A percentile compares a stretch with the other conserved stretches of the same genome.
phyloP scores from a whole-genome alignment of 179 eudicot genomes.

The Pouteria campechiana region DNA sequence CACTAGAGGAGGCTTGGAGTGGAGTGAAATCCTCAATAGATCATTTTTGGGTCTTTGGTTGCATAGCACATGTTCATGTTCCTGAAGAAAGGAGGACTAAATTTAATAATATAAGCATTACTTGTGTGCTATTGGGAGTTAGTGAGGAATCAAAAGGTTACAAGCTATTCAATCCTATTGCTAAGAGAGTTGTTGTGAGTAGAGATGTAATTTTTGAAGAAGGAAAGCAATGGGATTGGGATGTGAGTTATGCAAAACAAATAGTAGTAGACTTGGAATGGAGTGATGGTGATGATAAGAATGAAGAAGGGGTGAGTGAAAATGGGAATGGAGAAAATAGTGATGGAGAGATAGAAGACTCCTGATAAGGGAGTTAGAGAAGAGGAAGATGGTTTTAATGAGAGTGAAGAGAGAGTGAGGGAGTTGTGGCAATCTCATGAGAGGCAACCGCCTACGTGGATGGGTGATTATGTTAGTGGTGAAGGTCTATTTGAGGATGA shows the following conservation, averaged over 20 bases:
- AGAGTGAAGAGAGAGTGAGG: not conserved
- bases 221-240: conserved; percentile 1
- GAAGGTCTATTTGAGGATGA: not conserved
- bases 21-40: too few species aligned
- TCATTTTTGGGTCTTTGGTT: too few species aligned
- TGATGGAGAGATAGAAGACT: conserved; percentile 1
- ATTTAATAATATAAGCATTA: not conserved
- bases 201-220: conserved; percentile 4
- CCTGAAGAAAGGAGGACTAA: not conserved
- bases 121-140: not conserved
- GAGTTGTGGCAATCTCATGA: not conserved
- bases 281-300: not conserved
- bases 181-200: not conserved
- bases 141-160: conserved; percentile 1
- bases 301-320: not conserved
- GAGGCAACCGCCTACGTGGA: conserved; percentile 1
- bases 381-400: not conserved
- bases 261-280: not conserved
- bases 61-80: too few species aligned
- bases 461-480: not conserved
- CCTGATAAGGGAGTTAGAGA: not conserved
- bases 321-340: not conserved
- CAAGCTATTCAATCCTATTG: not conserved
- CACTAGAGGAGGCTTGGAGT: too few species aligned
- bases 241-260: not conserved